Evolutionary conservation across 73 alveolate species (phyloP), one percentile per base, ranked within the genome.

Genomic region (Symbiodinium pilosum): DNA sequence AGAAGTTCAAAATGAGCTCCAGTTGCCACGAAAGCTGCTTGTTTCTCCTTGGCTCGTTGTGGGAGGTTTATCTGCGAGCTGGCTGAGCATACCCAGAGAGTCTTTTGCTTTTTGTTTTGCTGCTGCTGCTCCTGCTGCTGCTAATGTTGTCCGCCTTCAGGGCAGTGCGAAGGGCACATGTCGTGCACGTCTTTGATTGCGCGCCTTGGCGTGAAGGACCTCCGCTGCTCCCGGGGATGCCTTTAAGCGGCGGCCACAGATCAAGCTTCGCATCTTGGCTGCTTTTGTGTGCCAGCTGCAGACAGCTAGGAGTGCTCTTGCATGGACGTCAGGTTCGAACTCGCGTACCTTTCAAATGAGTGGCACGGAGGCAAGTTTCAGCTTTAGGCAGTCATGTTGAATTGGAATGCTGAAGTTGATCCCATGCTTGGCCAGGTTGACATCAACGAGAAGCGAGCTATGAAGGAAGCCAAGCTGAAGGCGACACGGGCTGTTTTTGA

Each of bases 341-440:
- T 91, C 97, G 52, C 73, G 97, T 40, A 84, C 81, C 97, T 91
- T 91, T 88, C 97, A 91, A 54, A 91, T 59, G 32, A 59, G 97
- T 75, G 24, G 89, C 88, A 69, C 59, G 30, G 97, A 91, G 97
- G 97, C 88, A 7, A 26, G n/a, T 32, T 11, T n/a, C 47, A n/a
- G 56, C 73, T 16, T 54, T 0, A 0, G 3, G 73, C 1, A 30
- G n/a, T n/a, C 73, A 6, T n/a, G n/a, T n/a, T 54, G 32, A 54
- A 54, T n/a, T n/a, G 73, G 30, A 6, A 30, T 24, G 30, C 8
- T 54, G 73, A 26, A 54, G 73, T n/a, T 54, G 32, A 30, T n/a
- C 73, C 26, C 73, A 24, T 54, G 73, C 73, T 54, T n/a, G n/a
- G n/a, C 41, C 97, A 91, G 97, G 97, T 91, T n/a, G 30, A 54